Conservation (phyloP, 2,329 filamentous ascomycete species). For the Phoma sp. region DNA sequence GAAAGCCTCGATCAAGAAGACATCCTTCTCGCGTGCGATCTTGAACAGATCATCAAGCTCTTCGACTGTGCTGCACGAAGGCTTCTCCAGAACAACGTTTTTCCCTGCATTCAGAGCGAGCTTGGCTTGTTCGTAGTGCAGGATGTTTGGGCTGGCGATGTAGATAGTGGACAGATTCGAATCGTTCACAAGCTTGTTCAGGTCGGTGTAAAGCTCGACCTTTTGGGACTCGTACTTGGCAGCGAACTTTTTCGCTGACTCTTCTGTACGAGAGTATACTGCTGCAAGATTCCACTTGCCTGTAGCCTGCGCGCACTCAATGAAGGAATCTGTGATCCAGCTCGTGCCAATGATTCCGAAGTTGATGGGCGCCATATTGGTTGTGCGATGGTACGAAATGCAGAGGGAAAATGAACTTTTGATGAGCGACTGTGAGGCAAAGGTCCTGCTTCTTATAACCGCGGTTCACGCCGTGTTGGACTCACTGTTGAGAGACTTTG, state of each 20-base stretch:
- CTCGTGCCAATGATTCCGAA: slow-evolving; percentile 56
- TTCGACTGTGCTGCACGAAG: slow-evolving; percentile 50
- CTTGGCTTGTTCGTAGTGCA: slow-evolving; percentile 56
- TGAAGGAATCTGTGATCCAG: slow-evolving; percentile 59
- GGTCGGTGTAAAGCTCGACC: slow-evolving; percentile 48
- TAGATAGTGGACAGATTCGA: slow-evolving; percentile 52
- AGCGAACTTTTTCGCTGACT: slow-evolving; percentile 52
- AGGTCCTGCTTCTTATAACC: slow-evolving; percentile 3
- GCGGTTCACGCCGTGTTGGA: not conserved
- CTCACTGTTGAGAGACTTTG: slow-evolving; percentile 12
- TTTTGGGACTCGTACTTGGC: slow-evolving; percentile 46
- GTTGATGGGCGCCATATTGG: slow-evolving; percentile 42
- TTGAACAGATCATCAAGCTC: slow-evolving; percentile 54
- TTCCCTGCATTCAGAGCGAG: slow-evolving; percentile 51
- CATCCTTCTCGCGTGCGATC: slow-evolving; percentile 48
- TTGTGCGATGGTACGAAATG: not conserved
- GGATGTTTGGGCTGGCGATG: slow-evolving; percentile 57
- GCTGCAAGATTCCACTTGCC: slow-evolving; percentile 52
- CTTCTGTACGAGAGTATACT: slow-evolving; percentile 55
- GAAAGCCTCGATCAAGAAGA: slow-evolving; percentile 57
- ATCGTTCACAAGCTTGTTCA: slow-evolving; percentile 49
- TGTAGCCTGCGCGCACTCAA: slow-evolving; percentile 52
- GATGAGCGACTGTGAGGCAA: not conserved
- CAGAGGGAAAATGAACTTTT: not conserved
- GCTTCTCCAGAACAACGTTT: slow-evolving; percentile 59